Evolutionary conservation across 1,139 yeast genomes (phyloP), one percentile per base, ranked within the genome.

Genomic region (Candida albicans): DNA sequence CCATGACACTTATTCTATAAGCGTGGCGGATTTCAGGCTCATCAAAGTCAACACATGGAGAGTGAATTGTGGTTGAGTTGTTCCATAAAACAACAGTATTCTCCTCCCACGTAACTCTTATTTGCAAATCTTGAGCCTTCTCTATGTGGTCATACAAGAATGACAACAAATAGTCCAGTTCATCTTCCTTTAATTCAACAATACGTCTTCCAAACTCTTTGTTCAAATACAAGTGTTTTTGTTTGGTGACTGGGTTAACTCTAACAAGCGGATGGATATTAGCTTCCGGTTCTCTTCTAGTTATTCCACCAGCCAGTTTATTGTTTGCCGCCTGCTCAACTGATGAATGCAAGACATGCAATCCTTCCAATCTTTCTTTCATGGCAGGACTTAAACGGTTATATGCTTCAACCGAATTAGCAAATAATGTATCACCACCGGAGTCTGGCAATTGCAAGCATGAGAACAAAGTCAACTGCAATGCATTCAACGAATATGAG

Each of bases 21-120:
- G 64, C 64, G 40, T 55, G 58, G 44, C 64, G 53, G 26, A 51
- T 49, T 7, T 49, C 58, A 2, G 59, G 55, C 24, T 50, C 52
- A 33, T 53, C 56, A 54, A 61, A 59, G 47, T 60, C 64, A 40
- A 59, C 54, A 40, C 57, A 50, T 18, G 65, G 62, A 1, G 61
- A 43, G 45, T 60, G 65, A n/a, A 54, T 49, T 3, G 57, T 53
- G 25, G 56, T 52, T 35, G 62, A 52, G 48, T 60, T 60, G 39
- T 59, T 62, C 65, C 65, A 60, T 30, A 57, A 46, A 5, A 59
- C 63, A 11, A 60, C 54, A 1, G 62, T 62, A 51, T 75, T 69
- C 31, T 74, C 75, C 49, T 75, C 77, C 82, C 85, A 82, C 43
- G 61, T 66, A 47, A 81, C 80, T 50, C 87, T 73, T 15, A 79